Evolutionary conservation across 2,329 filamentous ascomycete species (phyloP), one percentile per base, ranked within the genome.

Genomic region (Alternaria arborescens): DNA sequence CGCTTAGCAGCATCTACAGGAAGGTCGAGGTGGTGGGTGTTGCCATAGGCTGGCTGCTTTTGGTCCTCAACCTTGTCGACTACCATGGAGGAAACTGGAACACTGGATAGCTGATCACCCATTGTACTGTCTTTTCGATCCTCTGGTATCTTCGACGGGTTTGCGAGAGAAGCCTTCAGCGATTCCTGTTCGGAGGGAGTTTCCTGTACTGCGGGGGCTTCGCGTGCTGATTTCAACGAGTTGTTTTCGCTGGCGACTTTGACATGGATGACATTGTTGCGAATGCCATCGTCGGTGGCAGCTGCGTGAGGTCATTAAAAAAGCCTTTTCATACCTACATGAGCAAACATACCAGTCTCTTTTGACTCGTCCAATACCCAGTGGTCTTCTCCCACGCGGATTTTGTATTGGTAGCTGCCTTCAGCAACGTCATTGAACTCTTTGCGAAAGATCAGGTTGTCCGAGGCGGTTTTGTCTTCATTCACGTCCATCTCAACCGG

Each of bases 371-470:
- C 87, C 46, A 91, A 77, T 24, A 88, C 82, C 87, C 88, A 91
- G 65, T 91, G 85, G 48, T 86, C 87, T 20, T 83, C 75, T 10
- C 89, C 90, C 36, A 91, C 80, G 30, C 89, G 85, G 68, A 93
- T 90, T 77, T 92, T 93, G 83, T 93, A 94, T 70, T 91, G 88
- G 66, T 92, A 87, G 58, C 87, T 84, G 47, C 86, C 83, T 22
- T 85, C 85, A 22, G 85, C 80, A 18, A 86, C 81, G 8, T 86
- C 82, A 36, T 83, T 74, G 44, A 92, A 81, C 1, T 82, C 77
- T 59, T 87, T 87, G 43, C 78, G 82, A 72, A 91, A 93, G 12
- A 84, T 72, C 59, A 87, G 79, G 55, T 88, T 74, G n/a, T 84
- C 85, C 36, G 84, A 79, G 4, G 82, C 78, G 10, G 84, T 82